Base-by-base conservation (phyloP, 257 asterid genomes). In the Mentha longifolia region DNA sequence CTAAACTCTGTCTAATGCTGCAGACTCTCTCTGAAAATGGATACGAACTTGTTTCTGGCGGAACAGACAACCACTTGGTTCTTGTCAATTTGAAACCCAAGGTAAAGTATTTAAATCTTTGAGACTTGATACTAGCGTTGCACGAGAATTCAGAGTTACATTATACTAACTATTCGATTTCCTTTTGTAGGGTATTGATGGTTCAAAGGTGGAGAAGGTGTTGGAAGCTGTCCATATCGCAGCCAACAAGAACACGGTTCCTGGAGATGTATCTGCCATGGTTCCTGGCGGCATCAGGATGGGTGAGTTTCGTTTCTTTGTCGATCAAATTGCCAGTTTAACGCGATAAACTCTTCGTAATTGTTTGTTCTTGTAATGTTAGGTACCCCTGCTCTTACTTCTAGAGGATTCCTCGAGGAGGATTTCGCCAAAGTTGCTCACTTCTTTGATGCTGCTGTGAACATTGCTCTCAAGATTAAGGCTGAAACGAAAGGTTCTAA, bases 251-350 rank as follows among this genome's bases (percentile, higher is more conserved):
- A 91, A 91, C 74, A 91, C 97, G 1, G 97, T 91, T 78, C 96
- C 97, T 19, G 97, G 96, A 55, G 97, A 91, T 74, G 96, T 91
- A 42, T 89, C 96, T 25, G 97, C 97, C 73, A 91, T 91, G 95
- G 96, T 91, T 80, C 97, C 96, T 33, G 97, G 96, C 71, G 97
- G 97, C 85, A 91, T 91, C 84, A 82, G 97, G 67, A 91, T 91
- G 96, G 96, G 95, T 91, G 78, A 56, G 72, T 31, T 33, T 16
- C 70, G 51, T 2, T 14, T 22, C 12, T 35, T 70, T 16, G 52
- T 46, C 9, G 15, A 37, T 61, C 30, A 43, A 17, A 35, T 11
- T 45, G 28, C 56, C 43, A 17, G 16, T 25, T 66, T 7, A 13
- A 7, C 15, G 25, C 33, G 39, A 35, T 1, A 35, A 33, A 33